These are phyloP conservation scores for Radiomyces spectabilis DNA, from an alignment of 192 early-diverging fungal genomes.

Conservation along the genomic window DNA sequence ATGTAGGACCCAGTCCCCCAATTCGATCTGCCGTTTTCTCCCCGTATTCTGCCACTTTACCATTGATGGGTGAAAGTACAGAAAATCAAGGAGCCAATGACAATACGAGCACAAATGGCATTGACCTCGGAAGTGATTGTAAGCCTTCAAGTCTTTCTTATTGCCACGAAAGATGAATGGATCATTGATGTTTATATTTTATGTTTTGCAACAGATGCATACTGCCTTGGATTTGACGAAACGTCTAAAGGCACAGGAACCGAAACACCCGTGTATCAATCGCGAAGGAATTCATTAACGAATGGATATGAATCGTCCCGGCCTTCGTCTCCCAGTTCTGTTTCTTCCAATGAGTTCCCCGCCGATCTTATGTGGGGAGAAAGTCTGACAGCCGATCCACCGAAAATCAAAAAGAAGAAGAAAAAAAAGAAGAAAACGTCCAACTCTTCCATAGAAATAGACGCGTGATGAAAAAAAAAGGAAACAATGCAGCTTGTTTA, in stretches of 20 bases:
- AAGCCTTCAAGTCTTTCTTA: slow-evolving; percentile 1
- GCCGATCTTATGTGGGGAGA: slow-evolving; percentile 15
- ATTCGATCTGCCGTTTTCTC: slow-evolving; percentile 10
- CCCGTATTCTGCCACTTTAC: slow-evolving; percentile 15
- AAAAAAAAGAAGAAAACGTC: not conserved
- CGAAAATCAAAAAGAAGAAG: not conserved
- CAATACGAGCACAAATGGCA: slow-evolving; percentile 8
- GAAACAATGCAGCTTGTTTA: no score
- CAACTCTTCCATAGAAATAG: no score
- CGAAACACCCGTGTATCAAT: slow-evolving; percentile 13
- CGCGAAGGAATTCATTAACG: no score
- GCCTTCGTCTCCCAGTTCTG: slow-evolving; percentile 5
- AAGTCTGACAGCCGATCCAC: slow-evolving; percentile 14
- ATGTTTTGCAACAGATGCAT: slow-evolving; percentile 14
- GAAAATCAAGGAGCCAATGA: no score
- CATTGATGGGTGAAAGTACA: slow-evolving; percentile 7
- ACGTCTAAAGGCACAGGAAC: slow-evolving; percentile 1
- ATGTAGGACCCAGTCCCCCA: slow-evolving; percentile 24
- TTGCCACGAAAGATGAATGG: no score
- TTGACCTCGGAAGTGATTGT: slow-evolving; percentile 29
- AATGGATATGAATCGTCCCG: slow-evolving; percentile 13
- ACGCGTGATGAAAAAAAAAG: no score
- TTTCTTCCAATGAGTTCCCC: not conserved
- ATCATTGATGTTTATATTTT: not conserved
- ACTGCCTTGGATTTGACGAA: slow-evolving; percentile 26